These are phyloP conservation scores for Talaromyces marneffei DNA, from an alignment of 2,329 filamentous ascomycete species.

Conservation along the genomic window DNA sequence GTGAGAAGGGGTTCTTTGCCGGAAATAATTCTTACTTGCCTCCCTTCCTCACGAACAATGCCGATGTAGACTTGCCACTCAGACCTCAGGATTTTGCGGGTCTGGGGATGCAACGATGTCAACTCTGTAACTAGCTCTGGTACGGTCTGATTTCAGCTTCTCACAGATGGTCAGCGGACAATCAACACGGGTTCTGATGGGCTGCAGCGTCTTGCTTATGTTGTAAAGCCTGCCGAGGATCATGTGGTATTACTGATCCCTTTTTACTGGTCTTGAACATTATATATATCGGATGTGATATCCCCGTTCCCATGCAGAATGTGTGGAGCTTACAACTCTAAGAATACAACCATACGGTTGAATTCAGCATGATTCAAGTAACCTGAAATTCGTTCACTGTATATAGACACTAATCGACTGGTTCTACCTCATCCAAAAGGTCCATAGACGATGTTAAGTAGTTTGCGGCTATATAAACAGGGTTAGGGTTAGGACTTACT, in stretches of 20 bases:
- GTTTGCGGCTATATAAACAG: not conserved
- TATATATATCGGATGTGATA: too few relatives aligned
- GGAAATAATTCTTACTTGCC: constrained; percentile 52
- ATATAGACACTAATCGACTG: not conserved
- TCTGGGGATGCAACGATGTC: constrained; percentile 53
- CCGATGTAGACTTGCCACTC: constrained; percentile 44
- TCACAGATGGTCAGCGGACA: constrained; percentile 33
- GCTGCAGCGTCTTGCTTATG: constrained; percentile 59
- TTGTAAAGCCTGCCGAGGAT: constrained; percentile 55
- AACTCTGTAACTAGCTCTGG: constrained; percentile 35
- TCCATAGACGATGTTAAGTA: not conserved
- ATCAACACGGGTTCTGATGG: constrained; percentile 61
- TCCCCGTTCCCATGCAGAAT: not conserved
- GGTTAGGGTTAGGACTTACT: not conserved
- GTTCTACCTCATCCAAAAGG: not conserved
- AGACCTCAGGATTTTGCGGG: constrained; percentile 46
- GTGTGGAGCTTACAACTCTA: not conserved
- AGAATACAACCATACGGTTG: not conserved
- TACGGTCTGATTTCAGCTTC: constrained; percentile 43
- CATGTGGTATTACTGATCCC: constrained; percentile 42
- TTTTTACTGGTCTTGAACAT: not conserved
- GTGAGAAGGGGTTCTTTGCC: constrained; percentile 40
- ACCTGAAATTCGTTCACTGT: not conserved
- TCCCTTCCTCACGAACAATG: constrained; percentile 45
- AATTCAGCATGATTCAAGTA: not conserved